A percentile compares a stretch with the other conserved stretches of the same genome.
Evolutionary conservation across 2,329 filamentous ascomycete genomes (phyloP).

Genomic region (Exserohilum rostratum): DNA sequence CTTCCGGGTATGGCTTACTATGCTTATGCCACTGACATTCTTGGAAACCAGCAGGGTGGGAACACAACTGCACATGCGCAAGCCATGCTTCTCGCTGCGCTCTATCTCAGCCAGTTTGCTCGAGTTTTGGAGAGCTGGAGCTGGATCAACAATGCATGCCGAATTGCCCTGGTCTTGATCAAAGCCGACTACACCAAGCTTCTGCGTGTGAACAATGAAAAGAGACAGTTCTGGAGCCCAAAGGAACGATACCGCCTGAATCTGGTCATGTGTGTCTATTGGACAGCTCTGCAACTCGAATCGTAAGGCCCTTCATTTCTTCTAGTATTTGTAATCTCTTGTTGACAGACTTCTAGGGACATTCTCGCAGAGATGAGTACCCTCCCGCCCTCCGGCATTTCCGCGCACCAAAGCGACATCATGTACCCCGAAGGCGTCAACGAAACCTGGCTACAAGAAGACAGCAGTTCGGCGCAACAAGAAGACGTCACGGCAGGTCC

Average conservation of each 20-base stretch:
- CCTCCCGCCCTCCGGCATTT: conserved; percentile 66
- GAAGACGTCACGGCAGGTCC: conserved; percentile 18
- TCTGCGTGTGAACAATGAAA: conserved; percentile 28
- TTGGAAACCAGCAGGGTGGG: conserved; percentile 79
- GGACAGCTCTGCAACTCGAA: conserved; percentile 92
- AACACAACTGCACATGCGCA: conserved; percentile 85
- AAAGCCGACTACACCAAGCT: conserved; percentile 59
- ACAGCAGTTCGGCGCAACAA: conserved; percentile 8
- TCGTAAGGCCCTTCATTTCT: conserved; percentile 59
- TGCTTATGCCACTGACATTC: conserved; percentile 81
- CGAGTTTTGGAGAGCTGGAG: conserved; percentile 84
- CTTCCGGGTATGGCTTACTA: conserved; percentile 92
- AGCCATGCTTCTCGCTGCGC: conserved; percentile 79
- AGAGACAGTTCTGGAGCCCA: conserved; percentile 15
- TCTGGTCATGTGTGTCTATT: conserved; percentile 71
- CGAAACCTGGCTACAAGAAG: conserved; percentile 34
- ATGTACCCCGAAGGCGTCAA: conserved; percentile 69
- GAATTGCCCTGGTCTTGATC: conserved; percentile 72
- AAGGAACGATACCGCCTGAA: conserved; percentile 46
- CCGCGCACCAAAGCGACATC: conserved; percentile 64
- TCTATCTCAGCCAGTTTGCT: conserved; percentile 88
- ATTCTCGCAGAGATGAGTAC: conserved; percentile 82
- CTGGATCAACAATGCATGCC: conserved; percentile 67
- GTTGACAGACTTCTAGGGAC: conserved; percentile 63
- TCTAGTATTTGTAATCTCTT: neutral